These are phyloP conservation scores for Beauveria pseudobassiana DNA, from an alignment of 2,329 filamentous ascomycete genomes.

Conservation along the genomic window DNA sequence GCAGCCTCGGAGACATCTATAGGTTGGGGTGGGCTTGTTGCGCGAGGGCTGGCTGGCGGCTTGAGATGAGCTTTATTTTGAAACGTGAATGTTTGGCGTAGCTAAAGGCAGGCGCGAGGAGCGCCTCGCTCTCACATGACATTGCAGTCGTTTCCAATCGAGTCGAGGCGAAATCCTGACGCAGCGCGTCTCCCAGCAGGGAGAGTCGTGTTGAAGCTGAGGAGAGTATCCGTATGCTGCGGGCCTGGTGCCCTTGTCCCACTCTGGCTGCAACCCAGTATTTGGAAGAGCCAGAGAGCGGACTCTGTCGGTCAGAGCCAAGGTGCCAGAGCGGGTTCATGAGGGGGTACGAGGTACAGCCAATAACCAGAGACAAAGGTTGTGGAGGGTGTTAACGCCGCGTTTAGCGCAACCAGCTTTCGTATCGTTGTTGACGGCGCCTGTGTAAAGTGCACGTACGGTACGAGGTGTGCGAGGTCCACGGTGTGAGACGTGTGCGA, in stretches of 20 bases:
- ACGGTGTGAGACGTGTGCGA: not conserved
- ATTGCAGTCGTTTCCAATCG: not conserved
- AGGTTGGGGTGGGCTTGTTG: not conserved
- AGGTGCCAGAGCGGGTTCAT: not conserved
- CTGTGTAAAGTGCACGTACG: not conserved
- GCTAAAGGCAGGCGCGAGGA: not conserved
- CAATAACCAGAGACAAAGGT: not conserved
- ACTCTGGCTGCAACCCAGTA: not conserved
- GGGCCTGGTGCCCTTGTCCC: not conserved
- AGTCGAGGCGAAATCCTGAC: not conserved
- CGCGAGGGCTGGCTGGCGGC: not conserved
- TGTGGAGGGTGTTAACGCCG: not conserved
- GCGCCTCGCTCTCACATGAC: not conserved
- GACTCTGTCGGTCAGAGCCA: not conserved
- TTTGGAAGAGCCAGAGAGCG: not conserved
- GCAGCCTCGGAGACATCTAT: not conserved
- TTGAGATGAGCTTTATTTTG: not conserved
- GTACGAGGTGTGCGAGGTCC: too few relatives aligned
- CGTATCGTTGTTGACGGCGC: not conserved
- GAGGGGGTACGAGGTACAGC: not conserved
- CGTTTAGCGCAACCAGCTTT: conserved; percentile 5
- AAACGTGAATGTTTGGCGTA: not conserved
- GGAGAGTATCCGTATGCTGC: not conserved
- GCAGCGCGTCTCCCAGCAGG: not conserved
- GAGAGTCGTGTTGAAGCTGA: not conserved